These are phyloP conservation scores for Lepidium aucheri DNA, from an alignment of 345 rosid species.

Conservation along the genomic window DNA sequence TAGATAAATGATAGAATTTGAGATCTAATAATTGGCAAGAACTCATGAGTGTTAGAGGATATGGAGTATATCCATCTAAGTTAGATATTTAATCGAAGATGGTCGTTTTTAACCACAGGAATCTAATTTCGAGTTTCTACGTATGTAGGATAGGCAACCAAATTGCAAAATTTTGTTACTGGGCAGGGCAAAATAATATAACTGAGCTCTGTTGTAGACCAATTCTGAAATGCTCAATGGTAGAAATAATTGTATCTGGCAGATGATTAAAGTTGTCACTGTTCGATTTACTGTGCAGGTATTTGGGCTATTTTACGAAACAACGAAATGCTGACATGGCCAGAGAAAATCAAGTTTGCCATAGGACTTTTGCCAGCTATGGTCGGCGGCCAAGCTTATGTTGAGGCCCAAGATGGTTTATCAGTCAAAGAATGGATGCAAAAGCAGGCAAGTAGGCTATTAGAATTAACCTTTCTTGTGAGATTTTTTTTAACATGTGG, in stretches of 20 bases:
- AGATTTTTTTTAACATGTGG: neutral
- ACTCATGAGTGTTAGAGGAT: neutral
- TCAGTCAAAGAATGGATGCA: slow-evolving; percentile 81
- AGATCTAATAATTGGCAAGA: neutral
- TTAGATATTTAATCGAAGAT: neutral
- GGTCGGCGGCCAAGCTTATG: slow-evolving; percentile 85
- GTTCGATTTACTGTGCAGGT: slow-evolving; percentile 38
- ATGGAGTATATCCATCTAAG: neutral
- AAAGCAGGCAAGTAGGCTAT: slow-evolving; percentile 51
- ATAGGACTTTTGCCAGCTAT: slow-evolving; percentile 95
- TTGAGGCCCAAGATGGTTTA: slow-evolving; percentile 91
- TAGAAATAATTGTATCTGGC: neutral
- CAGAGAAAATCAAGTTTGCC: slow-evolving; percentile 92
- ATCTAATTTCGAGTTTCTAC: neutral
- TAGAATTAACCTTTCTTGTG: neutral
- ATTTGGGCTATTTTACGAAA: slow-evolving; percentile 87
- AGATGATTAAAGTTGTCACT: neutral
- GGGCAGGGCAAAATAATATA: neutral
- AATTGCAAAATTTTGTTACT: neutral
- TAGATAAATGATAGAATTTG: neutral
- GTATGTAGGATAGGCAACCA: neutral
- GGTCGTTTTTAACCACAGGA: neutral
- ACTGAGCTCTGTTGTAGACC: neutral
- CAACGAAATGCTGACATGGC: slow-evolving; percentile 96
- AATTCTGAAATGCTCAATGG: neutral